Conservation (phyloP, 495 filamentous ascomycete genomes). For the Lepidopterella palustris region DNA sequence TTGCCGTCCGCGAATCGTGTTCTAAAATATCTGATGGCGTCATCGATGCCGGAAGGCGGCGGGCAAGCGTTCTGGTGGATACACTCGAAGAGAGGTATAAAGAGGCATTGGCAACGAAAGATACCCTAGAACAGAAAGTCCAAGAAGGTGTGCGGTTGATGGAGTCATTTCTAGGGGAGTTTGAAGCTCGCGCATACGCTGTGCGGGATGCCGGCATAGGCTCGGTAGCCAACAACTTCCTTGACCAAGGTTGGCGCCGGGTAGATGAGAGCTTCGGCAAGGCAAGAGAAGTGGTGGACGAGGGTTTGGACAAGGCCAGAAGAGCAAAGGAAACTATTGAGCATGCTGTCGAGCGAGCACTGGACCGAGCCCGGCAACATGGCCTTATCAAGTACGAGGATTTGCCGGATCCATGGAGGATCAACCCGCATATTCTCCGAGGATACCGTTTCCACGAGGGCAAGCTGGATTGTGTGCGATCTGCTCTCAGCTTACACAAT, state of each 20-base stretch:
- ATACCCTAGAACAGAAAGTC: conserved; percentile 85
- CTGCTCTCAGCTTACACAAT: conserved; percentile 77
- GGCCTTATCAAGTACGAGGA: conserved; percentile 85
- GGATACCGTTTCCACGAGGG: conserved; percentile 92
- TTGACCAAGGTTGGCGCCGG: conserved; percentile 65
- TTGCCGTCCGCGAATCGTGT: conserved; percentile 81
- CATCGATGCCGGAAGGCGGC: conserved; percentile 76
- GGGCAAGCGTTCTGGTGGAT: conserved; percentile 84
- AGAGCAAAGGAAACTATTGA: conserved; percentile 73
- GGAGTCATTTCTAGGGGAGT: conserved; percentile 72
- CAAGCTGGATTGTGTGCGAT: conserved; percentile 78
- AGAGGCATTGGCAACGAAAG: conserved; percentile 76
- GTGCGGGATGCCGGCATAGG: conserved; percentile 47
- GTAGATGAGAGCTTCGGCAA: conserved; percentile 67
- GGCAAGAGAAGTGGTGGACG: conserved; percentile 76
- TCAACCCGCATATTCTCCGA: conserved; percentile 85
- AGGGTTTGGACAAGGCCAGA: conserved; percentile 71
- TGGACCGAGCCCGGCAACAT: conserved; percentile 68
- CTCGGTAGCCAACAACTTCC: conserved; percentile 46
- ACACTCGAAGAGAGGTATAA: conserved; percentile 88
- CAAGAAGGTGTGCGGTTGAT: conserved; percentile 79
- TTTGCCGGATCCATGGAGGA: conserved; percentile 83
- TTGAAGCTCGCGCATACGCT: conserved; percentile 75
- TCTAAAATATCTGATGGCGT: conserved; percentile 86
- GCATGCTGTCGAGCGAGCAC: conserved; percentile 59